A percentile compares a stretch with the other conserved stretches of the same genome.
Conservation (phyloP, 2,329 filamentous ascomycete species). For the Fusarium gaditjirri region DNA sequence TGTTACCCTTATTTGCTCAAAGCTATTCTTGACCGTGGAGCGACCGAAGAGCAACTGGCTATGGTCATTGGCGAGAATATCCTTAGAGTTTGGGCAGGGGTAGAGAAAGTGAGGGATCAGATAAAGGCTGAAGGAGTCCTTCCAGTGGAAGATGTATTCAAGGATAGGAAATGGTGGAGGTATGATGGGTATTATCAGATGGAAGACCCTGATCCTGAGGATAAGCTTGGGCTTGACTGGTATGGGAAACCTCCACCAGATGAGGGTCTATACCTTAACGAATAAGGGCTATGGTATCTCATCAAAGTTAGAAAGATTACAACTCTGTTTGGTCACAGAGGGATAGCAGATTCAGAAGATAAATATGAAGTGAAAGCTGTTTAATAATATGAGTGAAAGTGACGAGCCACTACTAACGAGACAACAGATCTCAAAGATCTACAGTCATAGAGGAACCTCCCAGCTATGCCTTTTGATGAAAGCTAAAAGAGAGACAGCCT, state of each 20-base stretch:
- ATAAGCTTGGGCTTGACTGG: constrained; percentile 8
- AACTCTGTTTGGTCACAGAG: fast-evolving
- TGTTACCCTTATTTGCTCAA: not conserved
- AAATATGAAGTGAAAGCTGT: not conserved
- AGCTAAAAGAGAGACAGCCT: fast-evolving
- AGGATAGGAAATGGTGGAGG: constrained; percentile 14
- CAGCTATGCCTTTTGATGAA: fast-evolving
- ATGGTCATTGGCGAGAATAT: not conserved
- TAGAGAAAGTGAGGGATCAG: not conserved
- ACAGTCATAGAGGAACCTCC: fast-evolving
- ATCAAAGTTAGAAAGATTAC: fast-evolving
- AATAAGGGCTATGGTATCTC: not conserved
- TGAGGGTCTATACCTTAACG: not conserved
- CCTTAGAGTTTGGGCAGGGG: not conserved
- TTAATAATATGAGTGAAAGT: not conserved
- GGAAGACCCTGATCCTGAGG: constrained; percentile 15
- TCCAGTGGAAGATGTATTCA: not conserved
- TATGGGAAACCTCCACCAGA: not conserved
- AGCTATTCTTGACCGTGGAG: constrained; percentile 1
- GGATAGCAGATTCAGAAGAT: no score
- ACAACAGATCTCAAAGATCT: not conserved
- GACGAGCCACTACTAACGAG: no score
- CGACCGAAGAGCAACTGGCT: not conserved
- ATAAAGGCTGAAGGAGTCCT: not conserved
- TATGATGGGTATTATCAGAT: constrained; percentile 22